Evolutionary conservation across 192 early-diverging fungal genomes (phyloP).

Genomic region (Gonapodya prolifera): DNA sequence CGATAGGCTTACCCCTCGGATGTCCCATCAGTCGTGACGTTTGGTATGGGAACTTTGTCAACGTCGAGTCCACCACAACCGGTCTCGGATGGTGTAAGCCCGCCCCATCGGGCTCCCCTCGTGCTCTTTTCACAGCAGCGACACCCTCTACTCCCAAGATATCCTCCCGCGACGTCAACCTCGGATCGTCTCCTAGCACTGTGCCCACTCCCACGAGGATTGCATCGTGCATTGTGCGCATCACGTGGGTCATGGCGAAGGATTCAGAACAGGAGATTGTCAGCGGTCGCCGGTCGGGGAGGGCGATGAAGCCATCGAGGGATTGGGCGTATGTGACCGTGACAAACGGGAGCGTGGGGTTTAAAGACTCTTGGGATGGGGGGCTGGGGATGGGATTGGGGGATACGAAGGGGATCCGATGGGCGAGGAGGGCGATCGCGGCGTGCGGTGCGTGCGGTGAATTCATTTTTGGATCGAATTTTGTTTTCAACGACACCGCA

Average conservation of each 20-base stretch:
- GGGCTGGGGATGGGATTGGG: not conserved
- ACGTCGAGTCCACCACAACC: conserved; percentile 59
- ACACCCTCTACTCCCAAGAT: not conserved
- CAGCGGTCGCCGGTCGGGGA: conserved; percentile 31
- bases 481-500: too few relatives aligned
- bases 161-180: conserved; percentile 34
- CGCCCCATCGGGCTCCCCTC: conserved; percentile 6
- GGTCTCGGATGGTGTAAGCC: conserved; percentile 47
- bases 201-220: conserved; percentile 83
- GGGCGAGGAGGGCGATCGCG: not conserved
- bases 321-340: conserved; percentile 87
- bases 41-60: conserved; percentile 40
- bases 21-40: conserved; percentile 36
- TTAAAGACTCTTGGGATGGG: not conserved
- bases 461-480: too few relatives aligned
- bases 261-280: conserved; percentile 59
- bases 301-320: conserved; percentile 68
- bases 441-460: too few relatives aligned
- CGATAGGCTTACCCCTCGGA: conserved; percentile 36
- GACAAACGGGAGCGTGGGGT: conserved; percentile 26
- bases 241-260: conserved; percentile 64
- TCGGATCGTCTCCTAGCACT: conserved; percentile 66
- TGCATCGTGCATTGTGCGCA: conserved; percentile 60
- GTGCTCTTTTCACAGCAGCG: not conserved
- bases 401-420: not conserved